These are phyloP conservation scores for Fennellomyces sp. DNA, from an alignment of 371 early-diverging fungal genomes.

Conservation along the genomic window DNA sequence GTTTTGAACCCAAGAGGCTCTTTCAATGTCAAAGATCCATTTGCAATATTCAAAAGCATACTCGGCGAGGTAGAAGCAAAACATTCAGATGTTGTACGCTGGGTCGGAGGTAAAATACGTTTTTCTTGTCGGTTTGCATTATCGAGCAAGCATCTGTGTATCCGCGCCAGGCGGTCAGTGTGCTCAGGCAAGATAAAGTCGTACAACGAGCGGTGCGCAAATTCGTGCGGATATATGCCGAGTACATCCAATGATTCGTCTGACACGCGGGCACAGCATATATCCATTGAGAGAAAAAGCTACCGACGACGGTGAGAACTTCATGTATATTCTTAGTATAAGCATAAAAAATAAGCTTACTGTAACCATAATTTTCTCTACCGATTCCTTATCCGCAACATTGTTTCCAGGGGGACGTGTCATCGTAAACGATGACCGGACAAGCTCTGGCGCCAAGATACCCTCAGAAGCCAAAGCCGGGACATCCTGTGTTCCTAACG, in stretches of 20 bases:
- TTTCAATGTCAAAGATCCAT: slow-evolving; percentile 32
- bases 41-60: slow-evolving; percentile 27
- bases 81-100: slow-evolving; percentile 47
- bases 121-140: slow-evolving; percentile 24
- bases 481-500: neutral
- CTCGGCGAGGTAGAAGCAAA: slow-evolving; percentile 36
- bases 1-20: slow-evolving; percentile 46
- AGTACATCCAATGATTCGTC: slow-evolving; percentile 54
- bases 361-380: slow-evolving; percentile 6
- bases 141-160: slow-evolving; percentile 51
- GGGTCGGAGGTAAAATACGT: slow-evolving; percentile 37
- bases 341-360: neutral
- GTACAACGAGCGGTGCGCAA: slow-evolving; percentile 59
- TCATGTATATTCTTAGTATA: too few species aligned
- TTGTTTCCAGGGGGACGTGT: neutral
- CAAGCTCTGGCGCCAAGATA: neutral
- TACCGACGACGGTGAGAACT: neutral
- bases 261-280: slow-evolving; percentile 60
- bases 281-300: slow-evolving; percentile 54
- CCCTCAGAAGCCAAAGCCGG: neutral
- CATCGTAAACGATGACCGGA: slow-evolving; percentile 6
- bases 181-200: slow-evolving; percentile 55
- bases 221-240: slow-evolving; percentile 64
- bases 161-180: slow-evolving; percentile 40
- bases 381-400: neutral